Base-by-base conservation (phyloP, 208 protist genomes). In the Trypanosoma caninum region DNA sequence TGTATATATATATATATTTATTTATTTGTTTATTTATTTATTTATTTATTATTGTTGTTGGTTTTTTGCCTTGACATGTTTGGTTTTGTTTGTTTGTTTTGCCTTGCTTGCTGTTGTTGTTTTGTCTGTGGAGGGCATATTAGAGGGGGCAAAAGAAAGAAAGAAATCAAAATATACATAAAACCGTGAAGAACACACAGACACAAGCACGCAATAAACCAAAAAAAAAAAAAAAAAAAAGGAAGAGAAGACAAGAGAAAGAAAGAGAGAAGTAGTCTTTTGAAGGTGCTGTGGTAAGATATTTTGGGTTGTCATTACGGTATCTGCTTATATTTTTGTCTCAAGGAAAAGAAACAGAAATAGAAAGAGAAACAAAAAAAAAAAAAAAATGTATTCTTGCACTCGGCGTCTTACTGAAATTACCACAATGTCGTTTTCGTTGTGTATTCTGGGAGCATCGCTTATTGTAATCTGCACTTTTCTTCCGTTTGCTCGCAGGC, bases 381-480 rank as follows among this genome's bases (percentile, higher is more conserved):
- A 34, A 53, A 34, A 28, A n/a, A 34, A 53, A 41, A 90, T 88
- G 80, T 60, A 80, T 38, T 69, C 63, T n/a, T 65, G 79, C 33
- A 65, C 71, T 4, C 59, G 73, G 46, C 84, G 84, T 25, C n/a
- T 71, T 13, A 42, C 47, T 28, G 75, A 78, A 52, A 78, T 87
- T 34, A 11, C 67, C 3, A 72, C 79, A 20, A 53, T 64, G 9
- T 37, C 66, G 23, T 1, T 87, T 13, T 62, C 67, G 28, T 52
- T 64, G 23, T 59, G 73, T 20, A 61, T 85, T 33, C 0, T 74
- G 11, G 57, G 72, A 20, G 58, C 72, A 6, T 8, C 72, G 1
- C 16, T 86, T n/a, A 61, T 79, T 20, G 72, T 80, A 25, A 31
- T 14, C 35, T 61, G 61, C 1, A 87, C 70, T 25, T 59, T 87